Evolutionary conservation across 176 grass and related monocot genomes (phyloP).

Genomic region (Puccinellia tenuiflora): DNA sequence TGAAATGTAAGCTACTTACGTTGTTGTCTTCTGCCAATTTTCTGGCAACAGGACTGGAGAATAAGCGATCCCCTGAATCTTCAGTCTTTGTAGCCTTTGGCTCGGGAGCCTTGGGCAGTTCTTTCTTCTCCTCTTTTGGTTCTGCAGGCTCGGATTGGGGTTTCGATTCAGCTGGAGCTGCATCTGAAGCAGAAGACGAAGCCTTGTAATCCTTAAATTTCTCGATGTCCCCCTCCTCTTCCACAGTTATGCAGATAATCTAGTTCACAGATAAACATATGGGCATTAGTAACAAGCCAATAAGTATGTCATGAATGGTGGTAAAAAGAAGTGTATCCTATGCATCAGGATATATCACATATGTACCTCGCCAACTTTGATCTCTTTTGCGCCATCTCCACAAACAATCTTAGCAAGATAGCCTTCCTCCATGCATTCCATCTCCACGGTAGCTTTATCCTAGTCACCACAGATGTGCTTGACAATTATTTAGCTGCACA

Average conservation of each 20-base stretch:
- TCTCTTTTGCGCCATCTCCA: slow-evolving; percentile 90
- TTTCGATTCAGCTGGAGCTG: slow-evolving; percentile 31
- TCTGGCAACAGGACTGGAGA: slow-evolving; percentile 58
- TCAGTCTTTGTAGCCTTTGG: slow-evolving; percentile 41
- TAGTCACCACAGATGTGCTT: slow-evolving; percentile 21
- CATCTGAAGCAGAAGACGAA: slow-evolving; percentile 37
- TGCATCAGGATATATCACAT: slow-evolving; percentile 25
- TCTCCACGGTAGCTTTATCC: slow-evolving; percentile 96
- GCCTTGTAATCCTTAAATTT: slow-evolving; percentile 72
- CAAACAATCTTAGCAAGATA: slow-evolving; percentile 92
- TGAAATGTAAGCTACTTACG: slow-evolving; percentile 23
- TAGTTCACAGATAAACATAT: background rate
- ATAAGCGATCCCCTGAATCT: slow-evolving; percentile 48
- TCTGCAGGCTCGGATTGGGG: slow-evolving; percentile 15
- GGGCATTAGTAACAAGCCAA: background rate
- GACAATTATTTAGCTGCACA: slow-evolving; percentile 5
- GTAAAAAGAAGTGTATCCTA: slow-evolving; percentile 41
- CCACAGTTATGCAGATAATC: slow-evolving; percentile 63
- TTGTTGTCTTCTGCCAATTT: slow-evolving; percentile 72
- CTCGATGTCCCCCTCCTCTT: slow-evolving; percentile 57
- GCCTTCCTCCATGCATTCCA: slow-evolving; percentile 99
- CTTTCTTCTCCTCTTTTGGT: slow-evolving; percentile 33
- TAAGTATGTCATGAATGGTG: background rate
- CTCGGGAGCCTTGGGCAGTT: slow-evolving; percentile 20
- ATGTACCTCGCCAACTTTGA: slow-evolving; percentile 93